Evolutionary conservation across 2,329 filamentous ascomycete genomes (phyloP).

Genomic region (Apiospora sp.): DNA sequence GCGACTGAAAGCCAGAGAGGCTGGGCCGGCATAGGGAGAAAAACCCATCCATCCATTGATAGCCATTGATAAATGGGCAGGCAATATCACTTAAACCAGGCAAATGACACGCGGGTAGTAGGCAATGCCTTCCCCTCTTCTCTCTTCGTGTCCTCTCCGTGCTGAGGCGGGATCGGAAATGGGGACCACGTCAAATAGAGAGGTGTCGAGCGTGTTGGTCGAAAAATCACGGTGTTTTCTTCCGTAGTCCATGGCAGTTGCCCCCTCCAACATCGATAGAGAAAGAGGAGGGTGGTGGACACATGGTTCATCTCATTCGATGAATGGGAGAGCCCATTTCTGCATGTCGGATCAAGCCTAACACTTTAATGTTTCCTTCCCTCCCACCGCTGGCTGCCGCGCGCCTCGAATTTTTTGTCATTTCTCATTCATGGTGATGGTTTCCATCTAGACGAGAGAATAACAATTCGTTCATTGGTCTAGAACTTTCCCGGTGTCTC

Average conservation of each 20-base stretch:
- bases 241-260: neutral
- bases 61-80: constrained; percentile 7
- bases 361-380: neutral
- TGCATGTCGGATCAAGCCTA: constrained; percentile 9
- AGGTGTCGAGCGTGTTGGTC: neutral
- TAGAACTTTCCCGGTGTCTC: neutral
- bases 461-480: neutral
- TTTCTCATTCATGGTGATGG: neutral
- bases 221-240: neutral
- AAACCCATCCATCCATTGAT: constrained; percentile 9
- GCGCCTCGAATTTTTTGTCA: neutral
- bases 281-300: constrained; percentile 13
- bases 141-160: neutral
- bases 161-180: constrained; percentile 1
- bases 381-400: constrained; percentile 12
- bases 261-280: constrained; percentile 2
- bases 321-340: neutral
- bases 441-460: neutral
- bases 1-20: neutral
- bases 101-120: constrained; percentile 5
- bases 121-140: constrained; percentile 18
- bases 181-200: neutral
- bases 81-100: constrained; percentile 6
- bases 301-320: constrained; percentile 19
- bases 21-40: constrained; percentile 4